Evolutionary conservation across 1,284 basidiomycete genomes (phyloP).

Genomic region (Coniferiporia weirii): DNA sequence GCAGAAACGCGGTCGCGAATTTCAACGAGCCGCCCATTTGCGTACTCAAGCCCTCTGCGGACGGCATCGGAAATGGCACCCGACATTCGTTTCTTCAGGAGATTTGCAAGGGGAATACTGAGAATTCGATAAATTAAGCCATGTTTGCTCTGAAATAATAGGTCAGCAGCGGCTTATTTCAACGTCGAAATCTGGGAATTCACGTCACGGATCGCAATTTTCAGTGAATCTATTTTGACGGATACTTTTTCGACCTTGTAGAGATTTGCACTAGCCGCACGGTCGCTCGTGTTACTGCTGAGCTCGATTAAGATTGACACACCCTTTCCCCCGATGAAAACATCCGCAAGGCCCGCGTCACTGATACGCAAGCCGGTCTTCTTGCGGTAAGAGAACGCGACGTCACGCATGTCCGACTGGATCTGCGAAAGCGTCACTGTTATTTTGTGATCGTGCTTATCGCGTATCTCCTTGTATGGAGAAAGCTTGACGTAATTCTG

Average conservation of each 20-base stretch:
- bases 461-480: conserved; percentile 62
- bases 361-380: conserved; percentile 77
- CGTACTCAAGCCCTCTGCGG: conserved; percentile 76
- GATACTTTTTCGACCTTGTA: conserved; percentile 77
- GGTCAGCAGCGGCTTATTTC: not conserved
- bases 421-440: conserved; percentile 76
- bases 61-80: conserved; percentile 79
- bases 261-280: not conserved
- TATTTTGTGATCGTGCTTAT: conserved; percentile 65
- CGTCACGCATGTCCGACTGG: conserved; percentile 92
- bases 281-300: conserved; percentile 4
- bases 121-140: conserved; percentile 85
- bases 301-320: conserved; percentile 27
- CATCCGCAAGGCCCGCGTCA: conserved; percentile 91
- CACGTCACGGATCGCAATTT: conserved; percentile 82
- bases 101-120: conserved; percentile 58
- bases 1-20: conserved; percentile 73
- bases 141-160: conserved; percentile 58
- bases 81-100: conserved; percentile 89
- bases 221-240: conserved; percentile 80
- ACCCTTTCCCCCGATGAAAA: conserved; percentile 79
- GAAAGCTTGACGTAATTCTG: conserved; percentile 83
- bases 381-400: conserved; percentile 82
- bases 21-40: conserved; percentile 81
- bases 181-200: not conserved